Evolutionary conservation across 371 early-diverging fungal genomes (phyloP).

Genomic region (Mortierella sp.): DNA sequence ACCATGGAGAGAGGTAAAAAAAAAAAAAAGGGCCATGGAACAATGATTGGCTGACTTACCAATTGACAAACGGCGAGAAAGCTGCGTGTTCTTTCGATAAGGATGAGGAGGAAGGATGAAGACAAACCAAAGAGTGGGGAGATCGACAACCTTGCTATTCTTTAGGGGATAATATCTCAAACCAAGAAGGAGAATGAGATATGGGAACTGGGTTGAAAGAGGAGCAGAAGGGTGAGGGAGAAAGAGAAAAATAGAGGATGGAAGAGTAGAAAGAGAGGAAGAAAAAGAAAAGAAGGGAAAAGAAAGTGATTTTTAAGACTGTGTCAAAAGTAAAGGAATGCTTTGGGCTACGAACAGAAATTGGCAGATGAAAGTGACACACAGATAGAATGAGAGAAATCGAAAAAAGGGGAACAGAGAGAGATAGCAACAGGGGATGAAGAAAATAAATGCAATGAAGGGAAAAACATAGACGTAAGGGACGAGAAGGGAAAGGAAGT

Average conservation of each 20-base stretch:
- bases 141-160: neutral
- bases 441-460: neutral
- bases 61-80: neutral
- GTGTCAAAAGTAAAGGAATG: neutral
- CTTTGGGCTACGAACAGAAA: neutral
- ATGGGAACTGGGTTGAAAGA: neutral
- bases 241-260: neutral
- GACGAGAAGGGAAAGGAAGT: neutral
- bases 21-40: neutral
- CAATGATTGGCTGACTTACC: neutral
- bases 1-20: neutral
- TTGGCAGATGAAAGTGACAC: neutral
- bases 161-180: neutral
- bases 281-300: neutral
- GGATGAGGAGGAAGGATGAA: neutral
- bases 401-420: neutral
- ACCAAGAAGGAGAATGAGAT: neutral
- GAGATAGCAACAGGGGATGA: constrained; percentile 1
- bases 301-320: neutral
- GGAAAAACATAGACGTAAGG: constrained; percentile 2
- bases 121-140: neutral
- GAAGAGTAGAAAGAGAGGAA: neutral
- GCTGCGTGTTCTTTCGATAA: neutral
- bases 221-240: neutral
- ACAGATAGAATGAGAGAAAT: neutral